Evolutionary conservation across 352 stramenopile species (phyloP).

Genomic region (Phytophthora quininea): DNA sequence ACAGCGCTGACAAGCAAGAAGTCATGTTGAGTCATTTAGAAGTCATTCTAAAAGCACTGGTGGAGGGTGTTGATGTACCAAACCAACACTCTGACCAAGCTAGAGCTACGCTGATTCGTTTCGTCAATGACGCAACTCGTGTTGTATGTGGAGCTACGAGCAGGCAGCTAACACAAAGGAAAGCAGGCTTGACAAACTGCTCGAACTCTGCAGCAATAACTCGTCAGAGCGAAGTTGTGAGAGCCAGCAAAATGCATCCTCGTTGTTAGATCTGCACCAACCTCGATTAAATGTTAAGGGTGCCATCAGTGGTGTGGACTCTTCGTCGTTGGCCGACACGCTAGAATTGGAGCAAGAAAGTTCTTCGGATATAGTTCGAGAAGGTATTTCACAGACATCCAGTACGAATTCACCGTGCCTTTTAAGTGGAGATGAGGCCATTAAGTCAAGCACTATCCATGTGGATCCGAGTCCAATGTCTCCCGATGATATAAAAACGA

Average conservation of each 20-base stretch:
- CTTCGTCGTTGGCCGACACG: constrained; percentile 4
- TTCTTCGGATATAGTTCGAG: constrained; percentile 6
- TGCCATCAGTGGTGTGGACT: constrained; percentile 10
- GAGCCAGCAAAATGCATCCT: constrained; percentile 20
- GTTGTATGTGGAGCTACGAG: constrained; percentile 2
- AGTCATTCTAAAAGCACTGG: constrained; percentile 20
- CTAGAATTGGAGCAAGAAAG: constrained; percentile 23
- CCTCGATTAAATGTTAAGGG: background rate
- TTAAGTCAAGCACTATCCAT: constrained; percentile 5
- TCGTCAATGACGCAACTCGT: constrained; percentile 25
- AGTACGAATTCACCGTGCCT: constrained; percentile 26
- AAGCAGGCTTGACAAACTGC: constrained; percentile 32
- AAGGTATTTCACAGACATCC: constrained; percentile 17
- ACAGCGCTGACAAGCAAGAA: constrained; percentile 13
- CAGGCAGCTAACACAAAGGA: constrained; percentile 1
- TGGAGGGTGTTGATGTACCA: constrained; percentile 8
- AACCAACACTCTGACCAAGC: background rate
- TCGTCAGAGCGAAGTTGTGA: constrained; percentile 20
- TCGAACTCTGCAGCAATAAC: constrained; percentile 15
- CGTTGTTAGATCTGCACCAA: constrained; percentile 26
- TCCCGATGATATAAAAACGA: constrained; percentile 4
- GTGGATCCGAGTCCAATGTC: constrained; percentile 15
- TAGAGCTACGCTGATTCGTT: constrained; percentile 24
- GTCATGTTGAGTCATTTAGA: constrained; percentile 16
- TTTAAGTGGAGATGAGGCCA: constrained; percentile 18